phyloP scores from a whole-genome alignment of 140 eudicot species.

The Senecio squalidus region DNA sequence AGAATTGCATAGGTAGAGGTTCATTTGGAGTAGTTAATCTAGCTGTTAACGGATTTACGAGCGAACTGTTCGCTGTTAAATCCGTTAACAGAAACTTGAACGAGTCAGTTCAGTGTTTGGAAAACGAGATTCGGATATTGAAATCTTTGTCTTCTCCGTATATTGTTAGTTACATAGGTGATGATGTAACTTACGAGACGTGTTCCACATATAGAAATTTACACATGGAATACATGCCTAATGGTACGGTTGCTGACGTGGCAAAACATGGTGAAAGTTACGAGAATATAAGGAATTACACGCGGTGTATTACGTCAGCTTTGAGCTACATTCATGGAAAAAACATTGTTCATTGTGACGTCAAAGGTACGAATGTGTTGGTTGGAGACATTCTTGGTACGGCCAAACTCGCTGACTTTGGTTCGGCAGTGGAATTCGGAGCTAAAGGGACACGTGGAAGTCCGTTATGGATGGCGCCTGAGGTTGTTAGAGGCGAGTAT shows the following conservation, averaged over 20 bases:
- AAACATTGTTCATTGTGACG: conserved; percentile 72
- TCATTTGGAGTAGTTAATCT: conserved; percentile 52
- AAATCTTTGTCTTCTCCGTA: conserved; percentile 49
- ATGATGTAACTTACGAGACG: conserved; percentile 38
- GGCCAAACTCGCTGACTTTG: conserved; percentile 78
- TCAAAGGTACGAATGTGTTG: conserved; percentile 62
- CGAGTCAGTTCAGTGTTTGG: conserved; percentile 27
- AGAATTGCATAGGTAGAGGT: conserved; percentile 54
- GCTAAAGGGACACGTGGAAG: conserved; percentile 52
- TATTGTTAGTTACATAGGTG: conserved; percentile 51
- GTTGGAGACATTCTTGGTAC: conserved; percentile 31
- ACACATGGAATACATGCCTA: conserved; percentile 65
- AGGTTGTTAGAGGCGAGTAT: conserved; percentile 63
- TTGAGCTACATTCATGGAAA: conserved; percentile 43
- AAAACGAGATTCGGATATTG: conserved; percentile 57
- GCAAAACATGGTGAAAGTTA: not conserved
- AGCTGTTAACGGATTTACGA: conserved; percentile 29
- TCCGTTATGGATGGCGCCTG: conserved; percentile 92
- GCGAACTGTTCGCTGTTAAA: conserved; percentile 47
- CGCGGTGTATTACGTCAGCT: conserved; percentile 53
- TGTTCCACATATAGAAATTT: conserved; percentile 36
- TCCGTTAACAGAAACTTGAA: conserved; percentile 29
- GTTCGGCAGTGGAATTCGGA: conserved; percentile 41
- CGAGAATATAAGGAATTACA: conserved; percentile 16
- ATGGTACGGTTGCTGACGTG: conserved; percentile 54